Evolutionary conservation across 352 stramenopile genomes (phyloP), one percentile per base, ranked within the genome.

Genomic region (Globisporangium cystogenes): DNA sequence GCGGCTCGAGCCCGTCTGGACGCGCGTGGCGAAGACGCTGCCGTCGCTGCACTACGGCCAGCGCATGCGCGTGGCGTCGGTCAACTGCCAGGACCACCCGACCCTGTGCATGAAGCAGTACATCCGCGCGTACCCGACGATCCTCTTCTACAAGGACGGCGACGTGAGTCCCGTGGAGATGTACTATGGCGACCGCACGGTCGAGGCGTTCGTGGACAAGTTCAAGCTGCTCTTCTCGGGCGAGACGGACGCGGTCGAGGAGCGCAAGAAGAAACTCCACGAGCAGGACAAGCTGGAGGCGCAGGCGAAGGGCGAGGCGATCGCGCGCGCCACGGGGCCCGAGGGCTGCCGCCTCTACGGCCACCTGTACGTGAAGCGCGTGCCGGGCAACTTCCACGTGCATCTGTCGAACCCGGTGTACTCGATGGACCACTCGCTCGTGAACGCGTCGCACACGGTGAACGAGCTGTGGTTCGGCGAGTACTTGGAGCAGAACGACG

Each of bases 331-430:
- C 14, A 70, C 82, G 18, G 83, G 83, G 0, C 80, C 83, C 0
- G 83, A 94, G 48, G 83, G 83, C 33, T 94, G 83, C 47, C 81
- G 74, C 29, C 67, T 94, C 39, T 91, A 83, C 43, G 83, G 83
- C 12, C 67, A 90, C 56, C 47, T 94, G 31, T 84, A 90, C 54
- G 83, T 94, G 31, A 94, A 94, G 72, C 76, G 95, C 43, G 96
- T 99, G 43, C 96, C 96, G 0, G 96, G 96, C 39, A 99, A 99
- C 69, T 99, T 99, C 75, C 96, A 99, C 75, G 93, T 99, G 57
- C 95, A 98, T 71, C 87, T 98, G 72, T 64, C 96, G n/a, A 98
- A 99, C 75, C 90, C 95, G 24, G 91, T 91, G 46, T 94, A 89
- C 69, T 94, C 83, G 53, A 92, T 94, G 83, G 81, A 89, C 60